A percentile compares a stretch with the other conserved stretches of the same genome.
These are phyloP conservation scores for Ligustrum vulgare DNA, from an alignment of 257 asterid species.

Conservation along the genomic window DNA sequence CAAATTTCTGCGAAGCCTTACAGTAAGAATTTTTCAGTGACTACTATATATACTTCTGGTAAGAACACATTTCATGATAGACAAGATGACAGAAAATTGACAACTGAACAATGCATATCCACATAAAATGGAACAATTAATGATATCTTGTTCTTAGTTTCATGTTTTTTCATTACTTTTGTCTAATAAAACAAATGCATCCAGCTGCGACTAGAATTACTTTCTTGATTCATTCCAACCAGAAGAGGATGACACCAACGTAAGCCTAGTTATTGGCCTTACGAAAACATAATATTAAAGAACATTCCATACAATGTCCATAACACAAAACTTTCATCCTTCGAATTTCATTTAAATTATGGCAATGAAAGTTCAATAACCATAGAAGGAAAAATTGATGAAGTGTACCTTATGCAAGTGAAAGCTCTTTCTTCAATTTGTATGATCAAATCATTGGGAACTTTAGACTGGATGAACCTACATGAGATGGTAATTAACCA, in stretches of 20 bases:
- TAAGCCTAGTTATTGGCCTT: not conserved
- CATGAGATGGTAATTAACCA: constrained; percentile 1
- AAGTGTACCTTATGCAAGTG: constrained; percentile 31
- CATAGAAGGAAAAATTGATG: not conserved
- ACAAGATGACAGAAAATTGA: not conserved
- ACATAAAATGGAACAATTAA: not conserved
- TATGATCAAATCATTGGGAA: constrained; percentile 28
- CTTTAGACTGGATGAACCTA: constrained; percentile 29
- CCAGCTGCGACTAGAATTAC: not conserved
- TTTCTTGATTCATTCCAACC: not conserved
- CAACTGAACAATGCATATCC: not conserved
- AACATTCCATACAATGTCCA: not conserved
- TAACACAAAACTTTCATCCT: not conserved
- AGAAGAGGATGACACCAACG: not conserved
- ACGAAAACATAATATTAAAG: not conserved
- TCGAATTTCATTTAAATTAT: not conserved
- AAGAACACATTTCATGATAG: not conserved
- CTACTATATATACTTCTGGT: not conserved
- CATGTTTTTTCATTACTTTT: not conserved
- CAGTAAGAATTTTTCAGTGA: not conserved
- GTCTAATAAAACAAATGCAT: not conserved
- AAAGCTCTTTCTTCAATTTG: constrained; percentile 30
- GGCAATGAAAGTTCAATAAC: not conserved
- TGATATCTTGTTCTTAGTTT: not conserved
- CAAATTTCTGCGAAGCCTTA: too few relatives aligned